Evolutionary conservation across 1,284 basidiomycete genomes (phyloP), one percentile per base, ranked within the genome.

Genomic region (Malassezia furfur): DNA sequence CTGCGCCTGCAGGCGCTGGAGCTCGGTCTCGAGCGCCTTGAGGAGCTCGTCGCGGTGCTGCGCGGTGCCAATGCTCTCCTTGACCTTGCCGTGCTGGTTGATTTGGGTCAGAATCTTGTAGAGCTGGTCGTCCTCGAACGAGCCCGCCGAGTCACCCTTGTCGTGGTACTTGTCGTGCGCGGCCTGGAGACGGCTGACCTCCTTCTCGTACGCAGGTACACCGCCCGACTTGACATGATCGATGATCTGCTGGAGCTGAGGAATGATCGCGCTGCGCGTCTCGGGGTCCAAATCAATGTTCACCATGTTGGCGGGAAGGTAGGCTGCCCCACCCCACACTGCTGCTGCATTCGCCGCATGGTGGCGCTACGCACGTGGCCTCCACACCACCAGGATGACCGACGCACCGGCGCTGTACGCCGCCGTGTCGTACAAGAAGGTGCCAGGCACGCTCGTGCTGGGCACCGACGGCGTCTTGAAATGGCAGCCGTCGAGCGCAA

Each of bases 391-490:
- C 25, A 56, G 35, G 43, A 35, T 41, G 31, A 14, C 54, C 22
- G 36, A 48, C 10, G 22, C 40, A 15, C 37, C 44, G 45, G 31
- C 50, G 22, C 45, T 57, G 21, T 57, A 52, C 38, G 55, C 55
- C 32, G 52, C 55, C 6, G 55, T 46, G 6, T 52, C 66, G 25
- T 66, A 62, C 56, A 59, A 52, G 37, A 66, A 66, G 50, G 61
- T 65, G 22, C 52, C 66, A 0, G 66, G 66, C 2, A 68, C 66
- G 2, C 57, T 68, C 2, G 54, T 58, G 1, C 52, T 66, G 2
- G 55, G 54, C 5, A 5, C 49, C 5, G 52, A 64, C 25, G 50
- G 60, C 5, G 46, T 55, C 4, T 50, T 68, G 5, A 43, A 43
- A 41, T 68, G 66, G 66, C 40, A 49, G 1, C 64, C 66, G 10